phyloP scores from a whole-genome alignment of 1,284 basidiomycete species.

The Farysia itapuensis region DNA sequence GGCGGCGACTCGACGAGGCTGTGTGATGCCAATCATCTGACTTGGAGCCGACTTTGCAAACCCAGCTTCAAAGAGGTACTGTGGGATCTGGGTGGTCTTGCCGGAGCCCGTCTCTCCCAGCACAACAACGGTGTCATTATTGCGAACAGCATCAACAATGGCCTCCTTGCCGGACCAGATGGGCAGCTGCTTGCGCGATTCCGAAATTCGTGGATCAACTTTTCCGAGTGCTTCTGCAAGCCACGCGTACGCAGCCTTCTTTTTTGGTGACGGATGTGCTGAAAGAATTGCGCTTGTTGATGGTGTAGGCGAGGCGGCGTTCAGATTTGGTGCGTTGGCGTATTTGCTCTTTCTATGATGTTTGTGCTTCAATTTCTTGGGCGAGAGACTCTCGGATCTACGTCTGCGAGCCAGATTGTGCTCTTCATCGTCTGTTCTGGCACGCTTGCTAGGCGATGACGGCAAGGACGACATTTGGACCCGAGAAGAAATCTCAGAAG shows the following conservation, averaged over 20 bases:
- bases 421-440: too few relatives aligned
- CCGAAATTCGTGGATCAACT: constrained; percentile 28
- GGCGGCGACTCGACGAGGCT: constrained; percentile 90
- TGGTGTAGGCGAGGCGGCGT: constrained; percentile 1
- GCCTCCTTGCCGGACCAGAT: constrained; percentile 45
- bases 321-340: constrained; percentile 11
- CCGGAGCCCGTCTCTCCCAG: constrained; percentile 96
- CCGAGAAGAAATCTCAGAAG: neutral
- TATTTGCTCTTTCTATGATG: constrained; percentile 44
- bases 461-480: neutral
- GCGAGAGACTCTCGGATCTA: too few relatives aligned
- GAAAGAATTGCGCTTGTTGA: neutral
- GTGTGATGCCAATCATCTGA: constrained; percentile 69
- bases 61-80: constrained; percentile 73
- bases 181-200: constrained; percentile 39
- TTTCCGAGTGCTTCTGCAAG: neutral
- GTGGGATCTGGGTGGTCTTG: constrained; percentile 74
- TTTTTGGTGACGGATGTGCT: too few relatives aligned
- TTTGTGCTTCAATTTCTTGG: constrained; percentile 23
- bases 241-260: too few relatives aligned
- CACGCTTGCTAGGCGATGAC: constrained; percentile 1
- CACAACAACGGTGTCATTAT: constrained; percentile 84
- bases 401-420: too few relatives aligned
- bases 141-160: constrained; percentile 56
- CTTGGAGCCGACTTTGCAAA: constrained; percentile 15